Percentiles rank a stretch among this genome's conserved stretches.
These are phyloP conservation scores for Kregervanrija fluxuum DNA, from an alignment of 805 yeast species.

Conservation along the genomic window DNA sequence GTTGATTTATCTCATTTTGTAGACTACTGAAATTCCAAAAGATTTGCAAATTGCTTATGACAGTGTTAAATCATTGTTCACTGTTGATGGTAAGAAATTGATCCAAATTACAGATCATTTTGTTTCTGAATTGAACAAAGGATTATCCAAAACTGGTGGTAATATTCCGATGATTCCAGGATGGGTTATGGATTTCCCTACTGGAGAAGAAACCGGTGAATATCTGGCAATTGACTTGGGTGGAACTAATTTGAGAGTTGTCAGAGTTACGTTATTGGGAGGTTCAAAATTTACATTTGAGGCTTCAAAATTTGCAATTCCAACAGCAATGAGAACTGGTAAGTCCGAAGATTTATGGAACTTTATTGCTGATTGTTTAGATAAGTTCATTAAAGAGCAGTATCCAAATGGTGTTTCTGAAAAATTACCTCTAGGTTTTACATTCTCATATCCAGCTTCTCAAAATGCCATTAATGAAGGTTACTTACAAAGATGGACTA, in stretches of 20 bases:
- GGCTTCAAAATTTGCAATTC: slow-evolving; percentile 81
- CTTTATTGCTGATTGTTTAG: slow-evolving; percentile 79
- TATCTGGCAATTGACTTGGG: slow-evolving; percentile 93
- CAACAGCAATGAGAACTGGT: slow-evolving; percentile 72
- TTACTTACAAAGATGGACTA: slow-evolving; percentile 91
- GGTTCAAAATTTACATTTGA: slow-evolving; percentile 76
- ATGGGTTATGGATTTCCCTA: slow-evolving; percentile 92
- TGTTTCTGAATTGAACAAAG: slow-evolving; percentile 71
- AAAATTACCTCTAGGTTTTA: slow-evolving; percentile 81
- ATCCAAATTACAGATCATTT: slow-evolving; percentile 68
- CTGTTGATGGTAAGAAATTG: slow-evolving; percentile 54
- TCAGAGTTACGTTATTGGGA: slow-evolving; percentile 78
- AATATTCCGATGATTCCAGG: slow-evolving; percentile 96
- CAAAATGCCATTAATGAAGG: slow-evolving; percentile 84
- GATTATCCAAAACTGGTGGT: slow-evolving; percentile 68
- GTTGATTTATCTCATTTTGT: background rate
- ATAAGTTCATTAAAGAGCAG: slow-evolving; percentile 52
- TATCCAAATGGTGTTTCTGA: slow-evolving; percentile 55
- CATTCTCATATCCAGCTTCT: slow-evolving; percentile 86
- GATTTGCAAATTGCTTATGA: slow-evolving; percentile 28
- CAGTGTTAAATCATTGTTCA: slow-evolving; percentile 52
- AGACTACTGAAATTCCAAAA: slow-evolving; percentile 5
- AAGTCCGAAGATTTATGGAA: slow-evolving; percentile 69
- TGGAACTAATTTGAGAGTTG: slow-evolving; percentile 94
- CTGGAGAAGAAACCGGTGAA: slow-evolving; percentile 86